Conservation (phyloP, 176 grass and related monocot genomes). For the Bromus sterilis region DNA sequence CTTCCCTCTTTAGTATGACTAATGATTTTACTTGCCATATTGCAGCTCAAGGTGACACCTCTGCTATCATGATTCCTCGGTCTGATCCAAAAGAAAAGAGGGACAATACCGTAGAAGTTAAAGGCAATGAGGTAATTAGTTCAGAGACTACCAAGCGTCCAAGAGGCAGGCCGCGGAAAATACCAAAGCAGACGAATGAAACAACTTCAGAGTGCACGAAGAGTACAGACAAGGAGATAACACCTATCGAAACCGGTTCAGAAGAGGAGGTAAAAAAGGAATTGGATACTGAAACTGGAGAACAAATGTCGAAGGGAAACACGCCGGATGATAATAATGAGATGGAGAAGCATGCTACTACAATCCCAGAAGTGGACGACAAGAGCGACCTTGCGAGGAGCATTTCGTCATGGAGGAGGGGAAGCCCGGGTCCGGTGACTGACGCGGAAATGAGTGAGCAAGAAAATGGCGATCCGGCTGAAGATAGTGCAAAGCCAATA, state of each 20-base stretch:
- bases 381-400: neutral
- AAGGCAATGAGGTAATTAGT: neutral
- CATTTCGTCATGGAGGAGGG: neutral
- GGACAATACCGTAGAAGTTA: neutral
- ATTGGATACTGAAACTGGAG: neutral
- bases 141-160: neutral
- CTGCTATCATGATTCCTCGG: neutral
- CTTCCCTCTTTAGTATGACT: neutral
- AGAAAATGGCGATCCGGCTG: conserved; percentile 3
- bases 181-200: conserved; percentile 4
- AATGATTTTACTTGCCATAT: neutral
- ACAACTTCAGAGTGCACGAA: neutral
- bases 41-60: conserved; percentile 20
- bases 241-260: neutral
- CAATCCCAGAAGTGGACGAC: conserved; percentile 6
- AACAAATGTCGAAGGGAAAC: neutral
- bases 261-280: neutral
- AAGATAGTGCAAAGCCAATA: neutral
- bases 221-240: neutral
- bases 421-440: neutral
- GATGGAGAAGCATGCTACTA: neutral
- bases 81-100: conserved; percentile 17
- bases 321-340: neutral
- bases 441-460: neutral
- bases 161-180: conserved; percentile 27